These are phyloP conservation scores for Yarrowia phangngaensis DNA, from an alignment of 805 yeast genomes.

Conservation along the genomic window DNA sequence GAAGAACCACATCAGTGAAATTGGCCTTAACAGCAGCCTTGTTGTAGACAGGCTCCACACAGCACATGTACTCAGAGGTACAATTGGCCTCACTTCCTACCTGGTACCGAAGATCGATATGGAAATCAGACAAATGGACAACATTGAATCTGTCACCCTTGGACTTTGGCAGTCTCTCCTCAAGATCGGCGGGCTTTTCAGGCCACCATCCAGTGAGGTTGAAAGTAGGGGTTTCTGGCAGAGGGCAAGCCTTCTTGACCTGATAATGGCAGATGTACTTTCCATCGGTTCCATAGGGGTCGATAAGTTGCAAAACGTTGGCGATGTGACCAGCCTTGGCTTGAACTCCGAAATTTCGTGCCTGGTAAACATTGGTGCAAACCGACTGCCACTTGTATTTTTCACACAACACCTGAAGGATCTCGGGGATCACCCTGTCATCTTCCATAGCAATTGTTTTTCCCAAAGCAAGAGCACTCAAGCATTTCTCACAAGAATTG, in stretches of 20 bases:
- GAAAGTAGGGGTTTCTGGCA: conserved; percentile 52
- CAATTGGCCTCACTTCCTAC: conserved; percentile 46
- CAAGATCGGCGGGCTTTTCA: conserved; percentile 40
- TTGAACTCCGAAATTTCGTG: conserved; percentile 10
- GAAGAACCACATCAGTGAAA: conserved; percentile 39
- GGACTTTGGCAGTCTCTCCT: conserved; percentile 25
- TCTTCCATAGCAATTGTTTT: conserved; percentile 17
- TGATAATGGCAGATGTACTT: conserved; percentile 58
- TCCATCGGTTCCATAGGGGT: conserved; percentile 53
- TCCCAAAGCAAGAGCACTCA: conserved; percentile 16
- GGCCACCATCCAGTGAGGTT: conserved; percentile 48
- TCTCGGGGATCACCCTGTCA: conserved; percentile 18
- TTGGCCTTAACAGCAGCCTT: conserved; percentile 23
- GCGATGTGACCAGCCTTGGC: conserved; percentile 41
- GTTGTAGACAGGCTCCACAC: conserved; percentile 41
- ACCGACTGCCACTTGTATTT: conserved; percentile 21
- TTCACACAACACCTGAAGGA: conserved; percentile 10
- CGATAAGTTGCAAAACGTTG: conserved; percentile 50
- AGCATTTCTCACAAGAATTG: conserved; percentile 16
- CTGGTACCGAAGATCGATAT: conserved; percentile 50
- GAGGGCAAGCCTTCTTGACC: conserved; percentile 48
- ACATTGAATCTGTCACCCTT: conserved; percentile 51
- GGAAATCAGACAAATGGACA: conserved; percentile 64
- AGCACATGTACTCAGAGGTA: conserved; percentile 55
- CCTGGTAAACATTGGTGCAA: conserved; percentile 21